Evolutionary conservation across 2,329 filamentous ascomycete genomes (phyloP).

Genomic region (Stagonosporopsis rhizophila): DNA sequence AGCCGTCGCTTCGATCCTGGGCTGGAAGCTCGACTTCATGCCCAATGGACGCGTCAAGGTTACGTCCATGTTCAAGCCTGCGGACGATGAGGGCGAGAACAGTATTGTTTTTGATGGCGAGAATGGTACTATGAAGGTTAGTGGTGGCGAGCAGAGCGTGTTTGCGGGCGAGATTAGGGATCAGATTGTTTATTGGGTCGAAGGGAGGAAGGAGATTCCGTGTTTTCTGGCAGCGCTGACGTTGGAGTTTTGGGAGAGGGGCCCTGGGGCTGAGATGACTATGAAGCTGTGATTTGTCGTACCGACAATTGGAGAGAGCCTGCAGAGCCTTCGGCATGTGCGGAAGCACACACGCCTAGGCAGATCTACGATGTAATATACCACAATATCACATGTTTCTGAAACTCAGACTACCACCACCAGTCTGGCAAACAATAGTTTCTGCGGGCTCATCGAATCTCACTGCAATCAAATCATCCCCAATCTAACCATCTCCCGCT

Average conservation of each 20-base stretch:
- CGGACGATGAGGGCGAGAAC: constrained; percentile 65
- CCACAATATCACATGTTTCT: neutral
- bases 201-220: constrained; percentile 90
- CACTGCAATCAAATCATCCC: constrained; percentile 24
- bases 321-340: neutral
- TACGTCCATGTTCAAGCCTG: constrained; percentile 81
- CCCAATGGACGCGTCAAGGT: constrained; percentile 97
- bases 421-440: neutral
- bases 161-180: constrained; percentile 87
- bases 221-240: constrained; percentile 92
- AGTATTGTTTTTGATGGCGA: constrained; percentile 87
- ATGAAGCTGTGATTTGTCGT: constrained; percentile 23
- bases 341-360: neutral
- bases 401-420: neutral
- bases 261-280: constrained; percentile 30
- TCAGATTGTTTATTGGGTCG: constrained; percentile 94
- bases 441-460: neutral
- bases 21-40: constrained; percentile 94
- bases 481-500: constrained; percentile 35
- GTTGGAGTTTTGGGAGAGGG: constrained; percentile 87
- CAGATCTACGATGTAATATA: neutral
- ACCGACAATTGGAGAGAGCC: too few relatives aligned
- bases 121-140: constrained; percentile 97
- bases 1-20: constrained; percentile 87
- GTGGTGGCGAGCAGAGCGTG: constrained; percentile 82